Conservation (phyloP, 208 protist species). For the Acanthamoeba healyi region DNA sequence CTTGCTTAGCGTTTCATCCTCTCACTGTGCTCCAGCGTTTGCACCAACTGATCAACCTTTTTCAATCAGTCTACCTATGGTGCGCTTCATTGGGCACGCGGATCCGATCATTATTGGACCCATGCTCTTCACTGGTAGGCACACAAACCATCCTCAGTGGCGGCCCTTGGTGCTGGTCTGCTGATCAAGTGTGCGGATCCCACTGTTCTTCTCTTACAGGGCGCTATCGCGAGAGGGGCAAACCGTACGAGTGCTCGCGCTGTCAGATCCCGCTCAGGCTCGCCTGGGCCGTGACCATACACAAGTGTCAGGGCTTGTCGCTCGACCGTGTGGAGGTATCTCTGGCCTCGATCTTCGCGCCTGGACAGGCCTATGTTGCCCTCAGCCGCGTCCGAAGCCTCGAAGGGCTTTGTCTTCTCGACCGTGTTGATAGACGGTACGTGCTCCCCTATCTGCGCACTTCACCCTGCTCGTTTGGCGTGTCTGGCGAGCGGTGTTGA, state of each 20-base stretch:
- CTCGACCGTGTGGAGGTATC: conserved; percentile 56
- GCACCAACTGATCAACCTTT: too few species aligned
- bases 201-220: background rate
- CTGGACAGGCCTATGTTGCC: background rate
- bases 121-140: background rate
- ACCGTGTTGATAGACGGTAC: background rate
- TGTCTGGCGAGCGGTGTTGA: background rate
- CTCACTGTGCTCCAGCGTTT: too few species aligned
- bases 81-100: background rate
- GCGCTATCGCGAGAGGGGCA: background rate
- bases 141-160: background rate
- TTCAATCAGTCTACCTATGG: background rate
- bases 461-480: background rate
- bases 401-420: conserved; percentile 9
- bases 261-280: conserved; percentile 91
- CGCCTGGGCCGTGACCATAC: conserved; percentile 96
- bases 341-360: background rate
- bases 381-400: conserved; percentile 1
- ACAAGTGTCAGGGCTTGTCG: conserved; percentile 97
- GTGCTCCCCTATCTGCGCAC: background rate
- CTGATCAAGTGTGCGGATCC: background rate
- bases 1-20: too few species aligned
- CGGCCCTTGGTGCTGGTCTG: background rate
- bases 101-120: background rate
- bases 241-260: background rate